phyloP scores from a whole-genome alignment of 2,329 filamentous ascomycete species.

The Tympanopsis confertula region DNA sequence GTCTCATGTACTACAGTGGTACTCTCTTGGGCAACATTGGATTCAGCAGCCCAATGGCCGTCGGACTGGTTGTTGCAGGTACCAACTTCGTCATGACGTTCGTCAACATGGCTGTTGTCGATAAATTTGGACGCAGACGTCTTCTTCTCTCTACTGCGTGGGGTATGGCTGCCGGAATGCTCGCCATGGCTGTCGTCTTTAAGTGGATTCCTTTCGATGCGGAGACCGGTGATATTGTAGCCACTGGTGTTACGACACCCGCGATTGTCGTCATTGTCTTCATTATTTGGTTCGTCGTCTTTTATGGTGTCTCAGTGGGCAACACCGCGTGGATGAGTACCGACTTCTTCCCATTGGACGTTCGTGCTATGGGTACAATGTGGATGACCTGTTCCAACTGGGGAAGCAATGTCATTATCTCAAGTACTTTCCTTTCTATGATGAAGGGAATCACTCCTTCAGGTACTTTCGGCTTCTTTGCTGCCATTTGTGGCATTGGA shows the following conservation, averaged over 20 bases:
- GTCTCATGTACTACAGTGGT: background rate
- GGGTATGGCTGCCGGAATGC: constrained; percentile 29
- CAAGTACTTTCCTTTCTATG: constrained; percentile 31
- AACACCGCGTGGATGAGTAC: constrained; percentile 34
- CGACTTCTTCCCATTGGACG: constrained; percentile 33
- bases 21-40: background rate
- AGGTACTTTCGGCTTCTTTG: constrained; percentile 39
- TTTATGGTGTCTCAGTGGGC: constrained; percentile 30
- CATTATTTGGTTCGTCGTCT: constrained; percentile 28
- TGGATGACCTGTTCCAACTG: constrained; percentile 32
- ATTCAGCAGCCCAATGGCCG: constrained; percentile 16
- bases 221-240: constrained; percentile 19
- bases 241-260: constrained; percentile 14
- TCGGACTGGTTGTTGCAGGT: constrained; percentile 28
- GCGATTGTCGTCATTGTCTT: constrained; percentile 23
- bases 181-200: constrained; percentile 29
- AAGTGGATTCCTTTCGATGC: constrained; percentile 31
- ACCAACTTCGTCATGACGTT: constrained; percentile 37
- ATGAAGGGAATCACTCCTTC: constrained; percentile 35
- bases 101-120: constrained; percentile 32
- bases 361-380: constrained; percentile 34
- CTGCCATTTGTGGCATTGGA: constrained; percentile 32
- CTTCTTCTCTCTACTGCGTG: constrained; percentile 29
- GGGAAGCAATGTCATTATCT: constrained; percentile 34
- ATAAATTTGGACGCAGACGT: constrained; percentile 28